Evolutionary conservation across 805 yeast species (phyloP), one percentile per base, ranked within the genome.

Genomic region (Maudiozyma serrabonitensis): DNA sequence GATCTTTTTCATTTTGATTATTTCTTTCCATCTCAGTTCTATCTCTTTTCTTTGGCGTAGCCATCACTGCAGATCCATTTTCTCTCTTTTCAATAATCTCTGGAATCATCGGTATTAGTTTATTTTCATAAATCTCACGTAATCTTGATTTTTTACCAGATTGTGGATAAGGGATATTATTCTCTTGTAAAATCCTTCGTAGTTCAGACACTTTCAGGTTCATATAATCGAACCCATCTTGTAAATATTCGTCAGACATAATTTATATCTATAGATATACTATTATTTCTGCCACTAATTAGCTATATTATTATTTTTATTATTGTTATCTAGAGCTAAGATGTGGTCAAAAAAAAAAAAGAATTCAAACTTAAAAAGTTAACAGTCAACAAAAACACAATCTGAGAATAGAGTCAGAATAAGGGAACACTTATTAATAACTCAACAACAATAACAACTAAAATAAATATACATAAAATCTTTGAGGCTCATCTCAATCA

Each of bases 91-190:
- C 62, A 48, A 78, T 66, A 37, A 78, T 63, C 41, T 65, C 57
- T 0, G 68, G 66, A 2, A 84, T 70, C 11, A 69, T 66, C 2
- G 85, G 80, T 15, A 68, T 69, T 46, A 87, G 68, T 7, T 80
- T 63, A 5, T 70, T 63, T n/a, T 75, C 69, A 66, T 81, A 87
- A n/a, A 83, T 50, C n/a, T 69, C 67, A 1, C 88, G 65, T 50
- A 89, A 71, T 12, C 78, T 80, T 6, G 76, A 67, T 64, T 91
- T 91, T 61, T 82, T 86, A 6, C 89, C 82, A 43, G 75, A 70
- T 1, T 84, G 69, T 0, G 84, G 75, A 60, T 74, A 82, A 1
- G 67, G 64, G n/a, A 90, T 71, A n/a, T 76, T 73, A 60, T 87
- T 76, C 49, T 78, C 81, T 12, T 72, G 66, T 47, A 91, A 70